Percentiles rank a stretch among this genome's conserved stretches.
These are phyloP conservation scores for Pseudozyma sp. DNA, from an alignment of 1,284 basidiomycete genomes.

Conservation along the genomic window DNA sequence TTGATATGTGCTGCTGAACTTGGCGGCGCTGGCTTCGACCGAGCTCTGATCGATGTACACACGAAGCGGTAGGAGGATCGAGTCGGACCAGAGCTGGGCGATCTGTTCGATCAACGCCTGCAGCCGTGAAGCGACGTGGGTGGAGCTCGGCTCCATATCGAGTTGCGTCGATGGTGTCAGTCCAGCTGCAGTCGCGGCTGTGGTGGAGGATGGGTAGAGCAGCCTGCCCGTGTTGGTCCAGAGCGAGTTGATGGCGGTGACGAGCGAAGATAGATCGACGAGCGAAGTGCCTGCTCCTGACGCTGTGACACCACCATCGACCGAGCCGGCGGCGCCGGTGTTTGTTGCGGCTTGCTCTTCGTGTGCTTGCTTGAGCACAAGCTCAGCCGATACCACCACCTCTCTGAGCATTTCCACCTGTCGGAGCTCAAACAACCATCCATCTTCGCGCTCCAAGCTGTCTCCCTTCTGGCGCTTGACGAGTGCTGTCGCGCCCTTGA, in stretches of 20 bases:
- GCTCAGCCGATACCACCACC: conserved; percentile 35
- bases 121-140: conserved; percentile 7
- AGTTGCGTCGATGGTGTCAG: conserved; percentile 1
- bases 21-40: conserved; percentile 7
- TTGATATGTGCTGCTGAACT: conserved; percentile 24
- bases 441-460: conserved; percentile 30
- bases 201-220: conserved; percentile 27
- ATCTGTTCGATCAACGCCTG: conserved; percentile 11
- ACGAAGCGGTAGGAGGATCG: conserved; percentile 31
- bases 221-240: conserved; percentile 47
- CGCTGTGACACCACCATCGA: neutral
- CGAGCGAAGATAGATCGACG: conserved; percentile 36
- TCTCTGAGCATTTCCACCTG: conserved; percentile 45
- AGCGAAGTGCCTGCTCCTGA: conserved; percentile 11
- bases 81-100: conserved; percentile 23
- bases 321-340: neutral
- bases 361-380: conserved; percentile 31
- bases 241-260: conserved; percentile 47
- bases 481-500: conserved; percentile 17
- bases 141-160: conserved; percentile 27
- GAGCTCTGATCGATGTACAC: conserved; percentile 32
- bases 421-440: conserved; percentile 37
- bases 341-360: conserved; percentile 5
- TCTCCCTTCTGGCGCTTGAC: conserved; percentile 19
- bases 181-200: neutral